Base-by-base conservation (phyloP, 1,284 basidiomycete species). In the Grifola frondosa region DNA sequence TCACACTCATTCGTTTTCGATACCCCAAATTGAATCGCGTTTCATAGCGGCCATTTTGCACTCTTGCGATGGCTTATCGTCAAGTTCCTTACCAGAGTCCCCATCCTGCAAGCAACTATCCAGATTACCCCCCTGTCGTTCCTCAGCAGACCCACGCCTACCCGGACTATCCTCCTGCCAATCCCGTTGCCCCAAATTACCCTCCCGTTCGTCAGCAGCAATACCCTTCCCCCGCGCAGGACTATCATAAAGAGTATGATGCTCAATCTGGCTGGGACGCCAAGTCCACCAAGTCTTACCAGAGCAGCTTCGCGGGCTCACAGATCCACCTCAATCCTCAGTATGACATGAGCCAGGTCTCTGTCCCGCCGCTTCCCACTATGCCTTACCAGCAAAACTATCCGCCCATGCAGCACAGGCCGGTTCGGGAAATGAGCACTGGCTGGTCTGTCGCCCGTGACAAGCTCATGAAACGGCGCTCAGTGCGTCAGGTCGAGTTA, bases 401-500 rank as follows among this genome's bases (percentile, higher is more conserved):
- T 59, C 80, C 80, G 20, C 83, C 82, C 6, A 61, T 66, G 15
- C 66, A 70, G 41, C 74, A 74, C 41, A 64, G 69, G 23, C 76
- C 74, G n/a, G n/a, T n/a, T n/a, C n/a, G n/a, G n/a, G 71, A 62
- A 22, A 64, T 77, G 59, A 43, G 73, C 57, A 67, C 70, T 16
- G 88, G 86, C 16, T 91, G 84, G 67, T 81, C 78, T 17, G 69
- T 70, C 39, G 84, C 83, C 25, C 70, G 79, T 52, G 86, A 89
- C 50, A 84, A 86, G 62, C 76, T 89, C 65, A 78, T 88, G 78
- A 86, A 83, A 56, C 78, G 84, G 30, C 73, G 85, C 42, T 88
- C 88, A 28, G 76, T 91, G 41, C 81, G 85, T 54, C 84, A 91
- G 57, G 84, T 94, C 51, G 84, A 85, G 56, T 78, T 96, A 29